A percentile compares a stretch with the other conserved stretches of the same genome.
These are phyloP conservation scores for Wickerhamomyces kurtzmanii DNA, from an alignment of 805 yeast genomes.

Conservation along the genomic window DNA sequence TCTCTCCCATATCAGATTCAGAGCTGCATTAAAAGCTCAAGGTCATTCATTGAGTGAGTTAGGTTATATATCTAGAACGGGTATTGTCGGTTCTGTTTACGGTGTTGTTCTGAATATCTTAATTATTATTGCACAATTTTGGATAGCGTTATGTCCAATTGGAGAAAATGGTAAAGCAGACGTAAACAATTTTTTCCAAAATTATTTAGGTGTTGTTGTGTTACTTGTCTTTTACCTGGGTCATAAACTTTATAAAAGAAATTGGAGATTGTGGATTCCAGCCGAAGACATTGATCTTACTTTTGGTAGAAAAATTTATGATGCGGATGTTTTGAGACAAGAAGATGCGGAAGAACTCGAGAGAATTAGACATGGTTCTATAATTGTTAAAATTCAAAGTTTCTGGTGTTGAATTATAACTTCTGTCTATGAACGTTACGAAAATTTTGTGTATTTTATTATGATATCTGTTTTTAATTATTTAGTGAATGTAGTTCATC, in stretches of 20 bases:
- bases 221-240: conserved; percentile 34
- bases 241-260: conserved; percentile 38
- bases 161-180: conserved; percentile 27
- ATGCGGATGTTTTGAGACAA: conserved; percentile 27
- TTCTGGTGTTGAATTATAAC: conserved; percentile 19
- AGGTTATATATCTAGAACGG: conserved; percentile 41
- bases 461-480: no score
- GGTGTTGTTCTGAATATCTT: conserved; percentile 39
- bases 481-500: no score
- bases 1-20: conserved; percentile 45
- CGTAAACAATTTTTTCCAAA: conserved; percentile 38
- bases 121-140: conserved; percentile 50
- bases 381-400: conserved; percentile 9
- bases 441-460: no score
- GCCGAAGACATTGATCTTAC: conserved; percentile 33
- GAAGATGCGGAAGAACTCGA: conserved; percentile 26
- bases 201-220: conserved; percentile 39
- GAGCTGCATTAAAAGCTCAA: conserved; percentile 47
- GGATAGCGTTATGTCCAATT: conserved; percentile 57
- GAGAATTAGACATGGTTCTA: conserved; percentile 11
- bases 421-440: no score
- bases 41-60: conserved; percentile 40
- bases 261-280: conserved; percentile 22
- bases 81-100: conserved; percentile 42
- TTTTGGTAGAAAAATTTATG: conserved; percentile 34